Base-by-base conservation (phyloP, 495 filamentous ascomycete genomes). In the Tricharina praecox region DNA sequence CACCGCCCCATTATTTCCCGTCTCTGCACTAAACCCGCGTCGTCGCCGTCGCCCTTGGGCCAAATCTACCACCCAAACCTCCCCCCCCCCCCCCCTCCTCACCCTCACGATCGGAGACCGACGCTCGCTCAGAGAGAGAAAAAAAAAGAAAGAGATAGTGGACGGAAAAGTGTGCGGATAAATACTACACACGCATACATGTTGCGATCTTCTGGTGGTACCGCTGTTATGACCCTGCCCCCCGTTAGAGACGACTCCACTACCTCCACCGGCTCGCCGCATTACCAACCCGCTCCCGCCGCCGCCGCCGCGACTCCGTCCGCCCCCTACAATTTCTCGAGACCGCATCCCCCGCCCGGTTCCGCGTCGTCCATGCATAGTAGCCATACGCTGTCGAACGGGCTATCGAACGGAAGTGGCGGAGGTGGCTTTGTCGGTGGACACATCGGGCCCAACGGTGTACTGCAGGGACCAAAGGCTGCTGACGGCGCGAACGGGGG, bases 211-310 rank as follows among this genome's bases (percentile, higher is more conserved):
- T 38, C 13, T 43, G 40, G 53, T 45, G 47, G 56, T 53, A 56
- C 47, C 50, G 46, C 55, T 53, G 55, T 57, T 55, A 58, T 58
- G 55, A 56, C 55, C 49, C 47, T 58, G 52, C 53, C 55, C 47
- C n/a, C n/a, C n/a, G 40, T 23, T 10, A 47, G 53, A 50, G 53
- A 57, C 50, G 54, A 58, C 25, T 51, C 50, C 43, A 52, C 37
- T 34, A 47, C 49, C 46, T 53, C 50, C 39, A 45, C 50, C 5
- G 40, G 44, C 43, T 50, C 32, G 23, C 26, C 40, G 40, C 40
- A 43, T 23, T 53, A 47, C 51, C 54, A 59, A 32, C 45, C 50
- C 15, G 36, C 48, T n/a, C n/a, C n/a, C n/a, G n/a, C n/a, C n/a
- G n/a, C n/a, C n/a, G n/a, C n/a, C n/a, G n/a, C n/a, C n/a, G n/a